A percentile compares a stretch with the other conserved stretches of the same genome.
Evolutionary conservation across 192 early-diverging fungal species (phyloP).

Genomic region (Coemansia interrupta): DNA sequence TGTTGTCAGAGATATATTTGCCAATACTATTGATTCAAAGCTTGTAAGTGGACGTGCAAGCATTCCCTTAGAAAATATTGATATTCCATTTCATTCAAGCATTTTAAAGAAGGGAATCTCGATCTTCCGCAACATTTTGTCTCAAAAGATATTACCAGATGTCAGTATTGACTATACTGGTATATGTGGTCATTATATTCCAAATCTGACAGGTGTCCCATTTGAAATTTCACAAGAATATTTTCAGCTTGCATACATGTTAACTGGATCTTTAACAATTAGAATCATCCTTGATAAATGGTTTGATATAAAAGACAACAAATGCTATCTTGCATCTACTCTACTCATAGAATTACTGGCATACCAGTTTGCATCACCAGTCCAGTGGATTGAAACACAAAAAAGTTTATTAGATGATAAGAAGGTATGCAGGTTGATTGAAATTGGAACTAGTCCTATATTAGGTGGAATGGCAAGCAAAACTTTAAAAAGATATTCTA

Average conservation of each 20-base stretch:
- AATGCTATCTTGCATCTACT: constrained; percentile 67
- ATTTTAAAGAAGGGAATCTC: constrained; percentile 77
- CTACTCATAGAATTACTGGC: constrained; percentile 86
- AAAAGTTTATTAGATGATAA: constrained; percentile 74
- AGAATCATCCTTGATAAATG: constrained; percentile 69
- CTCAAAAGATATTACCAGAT: constrained; percentile 62
- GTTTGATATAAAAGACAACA: constrained; percentile 14
- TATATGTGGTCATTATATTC: constrained; percentile 82
- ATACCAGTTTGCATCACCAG: constrained; percentile 90
- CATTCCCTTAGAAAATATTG: constrained; percentile 52
- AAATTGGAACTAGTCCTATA: constrained; percentile 83
- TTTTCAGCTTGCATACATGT: constrained; percentile 64
- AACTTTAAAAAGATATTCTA: not conserved
- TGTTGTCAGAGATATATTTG: no score
- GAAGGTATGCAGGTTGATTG: constrained; percentile 78
- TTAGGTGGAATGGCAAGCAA: constrained; percentile 83
- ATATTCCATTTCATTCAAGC: constrained; percentile 88
- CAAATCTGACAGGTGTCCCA: constrained; percentile 88
- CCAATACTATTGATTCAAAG: no score
- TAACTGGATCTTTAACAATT: constrained; percentile 69
- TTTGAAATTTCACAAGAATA: constrained; percentile 77
- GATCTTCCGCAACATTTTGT: constrained; percentile 81
- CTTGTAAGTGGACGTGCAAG: no score
- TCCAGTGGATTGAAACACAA: constrained; percentile 94
- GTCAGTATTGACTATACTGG: constrained; percentile 63